A percentile compares a stretch with the other conserved stretches of the same genome.
These are phyloP conservation scores for Penicillium polonicum DNA, from an alignment of 2,329 filamentous ascomycete species.

Conservation along the genomic window DNA sequence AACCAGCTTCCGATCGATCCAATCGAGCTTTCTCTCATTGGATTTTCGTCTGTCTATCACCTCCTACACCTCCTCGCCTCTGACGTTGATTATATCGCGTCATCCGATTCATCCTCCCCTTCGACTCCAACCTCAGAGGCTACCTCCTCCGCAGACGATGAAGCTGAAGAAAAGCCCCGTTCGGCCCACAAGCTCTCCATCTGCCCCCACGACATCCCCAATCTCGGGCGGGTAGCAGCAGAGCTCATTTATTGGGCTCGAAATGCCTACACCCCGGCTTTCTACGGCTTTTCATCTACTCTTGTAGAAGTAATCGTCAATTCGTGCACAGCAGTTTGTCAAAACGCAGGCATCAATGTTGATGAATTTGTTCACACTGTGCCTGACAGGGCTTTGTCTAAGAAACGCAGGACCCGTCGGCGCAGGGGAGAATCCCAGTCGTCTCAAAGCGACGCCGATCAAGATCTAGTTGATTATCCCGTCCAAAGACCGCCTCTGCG, in stretches of 20 bases:
- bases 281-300: slow-evolving; percentile 41
- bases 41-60: slow-evolving; percentile 44
- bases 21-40: slow-evolving; percentile 43
- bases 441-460: slow-evolving; percentile 20
- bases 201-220: slow-evolving; percentile 29
- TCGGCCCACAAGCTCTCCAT: slow-evolving; percentile 11
- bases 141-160: slow-evolving; percentile 29
- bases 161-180: slow-evolving; percentile 24
- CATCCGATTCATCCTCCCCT: slow-evolving; percentile 33
- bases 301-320: slow-evolving; percentile 41
- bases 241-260: slow-evolving; percentile 47
- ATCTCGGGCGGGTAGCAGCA: slow-evolving; percentile 40
- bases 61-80: slow-evolving; percentile 42
- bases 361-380: slow-evolving; percentile 30
- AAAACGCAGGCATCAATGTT: slow-evolving; percentile 37
- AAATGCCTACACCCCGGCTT: slow-evolving; percentile 45
- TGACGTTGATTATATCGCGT: slow-evolving; percentile 41
- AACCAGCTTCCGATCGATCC: slow-evolving; percentile 45
- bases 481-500: slow-evolving; percentile 11
- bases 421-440: slow-evolving; percentile 17
- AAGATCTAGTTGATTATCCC: slow-evolving; percentile 11
- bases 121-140: slow-evolving; percentile 28
- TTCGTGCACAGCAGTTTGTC: slow-evolving; percentile 39
- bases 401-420: slow-evolving; percentile 23
- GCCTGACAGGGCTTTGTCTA: slow-evolving; percentile 23